Evolutionary conservation across 2,329 filamentous ascomycete species (phyloP).

Genomic region (Apiospora aurea): DNA sequence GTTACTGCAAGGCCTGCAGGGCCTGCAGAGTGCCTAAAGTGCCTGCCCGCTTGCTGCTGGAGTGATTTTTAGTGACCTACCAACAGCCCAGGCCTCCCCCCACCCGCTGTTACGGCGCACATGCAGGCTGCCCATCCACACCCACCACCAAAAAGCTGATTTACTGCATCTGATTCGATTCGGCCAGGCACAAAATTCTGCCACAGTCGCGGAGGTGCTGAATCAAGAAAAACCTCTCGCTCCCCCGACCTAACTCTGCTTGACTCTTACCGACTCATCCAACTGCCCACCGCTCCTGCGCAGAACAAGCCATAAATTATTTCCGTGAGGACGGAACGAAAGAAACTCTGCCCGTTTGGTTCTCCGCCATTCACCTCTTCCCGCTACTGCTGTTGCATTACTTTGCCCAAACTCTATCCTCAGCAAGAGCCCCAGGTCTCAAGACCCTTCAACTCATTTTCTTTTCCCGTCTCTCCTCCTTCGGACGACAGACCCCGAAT

Average conservation of each 20-base stretch:
- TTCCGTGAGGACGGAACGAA: not conserved
- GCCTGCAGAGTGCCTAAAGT: not conserved
- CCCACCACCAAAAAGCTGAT: constrained; percentile 17
- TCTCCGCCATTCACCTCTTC: not conserved
- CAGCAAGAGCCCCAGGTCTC: not conserved
- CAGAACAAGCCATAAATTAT: not conserved
- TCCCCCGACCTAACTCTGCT: not conserved
- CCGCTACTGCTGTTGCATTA: constrained; percentile 11
- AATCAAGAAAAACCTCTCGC: constrained; percentile 20
- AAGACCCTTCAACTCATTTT: constrained; percentile 15
- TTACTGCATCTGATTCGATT: constrained; percentile 17
- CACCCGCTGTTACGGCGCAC: not conserved
- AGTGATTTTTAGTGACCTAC: not conserved
- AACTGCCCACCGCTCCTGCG: not conserved
- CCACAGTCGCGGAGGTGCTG: not conserved
- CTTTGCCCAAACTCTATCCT: constrained; percentile 10
- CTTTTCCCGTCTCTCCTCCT: not conserved
- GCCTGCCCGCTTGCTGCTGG: no score
- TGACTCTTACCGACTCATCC: constrained; percentile 1
- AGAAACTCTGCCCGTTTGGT: constrained; percentile 3
- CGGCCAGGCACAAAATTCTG: constrained; percentile 17
- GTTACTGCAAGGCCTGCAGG: not conserved
- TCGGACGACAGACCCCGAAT: not conserved
- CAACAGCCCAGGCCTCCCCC: not conserved
- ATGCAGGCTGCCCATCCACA: not conserved